These are phyloP conservation scores for Taxawa tesnikishii DNA, from an alignment of 2,329 filamentous ascomycete genomes.

Conservation along the genomic window DNA sequence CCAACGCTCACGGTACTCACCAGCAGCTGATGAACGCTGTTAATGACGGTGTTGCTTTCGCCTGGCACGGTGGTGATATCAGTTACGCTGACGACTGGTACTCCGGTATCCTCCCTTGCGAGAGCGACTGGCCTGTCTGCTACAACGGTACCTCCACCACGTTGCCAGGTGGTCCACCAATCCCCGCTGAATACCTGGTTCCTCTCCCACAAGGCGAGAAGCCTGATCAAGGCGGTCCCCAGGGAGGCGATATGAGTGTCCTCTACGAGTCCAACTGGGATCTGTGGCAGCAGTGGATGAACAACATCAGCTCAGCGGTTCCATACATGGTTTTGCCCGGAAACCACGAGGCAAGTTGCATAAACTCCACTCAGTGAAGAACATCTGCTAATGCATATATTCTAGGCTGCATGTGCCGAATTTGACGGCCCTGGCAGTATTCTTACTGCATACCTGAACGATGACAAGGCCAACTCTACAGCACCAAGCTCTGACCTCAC, in stretches of 20 bases:
- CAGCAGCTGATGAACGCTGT: constrained; percentile 28
- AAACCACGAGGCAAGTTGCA: constrained; percentile 39
- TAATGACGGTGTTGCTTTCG: constrained; percentile 35
- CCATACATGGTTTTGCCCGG: constrained; percentile 40
- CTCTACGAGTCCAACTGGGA: constrained; percentile 42
- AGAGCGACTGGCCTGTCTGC: constrained; percentile 35
- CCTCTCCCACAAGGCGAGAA: constrained; percentile 34
- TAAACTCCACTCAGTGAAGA: no score
- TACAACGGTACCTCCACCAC: constrained; percentile 35
- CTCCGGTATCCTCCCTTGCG: constrained; percentile 38
- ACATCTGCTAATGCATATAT: no score
- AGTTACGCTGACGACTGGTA: constrained; percentile 41
- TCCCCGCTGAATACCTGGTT: constrained; percentile 27
- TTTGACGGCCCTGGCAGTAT: constrained; percentile 34
- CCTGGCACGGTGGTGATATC: constrained; percentile 42
- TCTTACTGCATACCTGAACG: constrained; percentile 35
- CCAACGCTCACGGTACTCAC: constrained; percentile 37
- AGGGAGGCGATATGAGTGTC: constrained; percentile 36
- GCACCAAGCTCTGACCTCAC: constrained; percentile 25
- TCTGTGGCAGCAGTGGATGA: constrained; percentile 40
- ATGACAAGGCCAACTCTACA: constrained; percentile 28
- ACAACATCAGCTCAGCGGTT: constrained; percentile 27
- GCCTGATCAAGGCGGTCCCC: constrained; percentile 33
- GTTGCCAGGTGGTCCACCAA: constrained; percentile 25
- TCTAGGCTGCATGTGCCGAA: constrained; percentile 35